Conservation (phyloP, 768 basidiomycete genomes). For the Auriscalpium microsporum region DNA sequence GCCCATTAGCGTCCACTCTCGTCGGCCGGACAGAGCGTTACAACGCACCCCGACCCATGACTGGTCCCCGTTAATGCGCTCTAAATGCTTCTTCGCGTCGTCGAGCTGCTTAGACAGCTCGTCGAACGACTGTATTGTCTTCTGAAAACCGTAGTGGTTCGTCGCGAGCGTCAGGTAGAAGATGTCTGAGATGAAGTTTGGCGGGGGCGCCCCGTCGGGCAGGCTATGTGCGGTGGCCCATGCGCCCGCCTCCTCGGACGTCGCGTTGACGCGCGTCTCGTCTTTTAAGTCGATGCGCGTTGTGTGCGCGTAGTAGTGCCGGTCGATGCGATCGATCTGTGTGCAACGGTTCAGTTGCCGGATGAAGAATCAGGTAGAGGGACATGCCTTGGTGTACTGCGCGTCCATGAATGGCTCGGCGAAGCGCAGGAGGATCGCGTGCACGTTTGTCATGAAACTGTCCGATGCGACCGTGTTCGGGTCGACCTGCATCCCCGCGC, state of each 20-base stretch:
- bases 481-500: slow-evolving; percentile 93
- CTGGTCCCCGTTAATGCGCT: slow-evolving; percentile 64
- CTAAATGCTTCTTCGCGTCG: slow-evolving; percentile 69
- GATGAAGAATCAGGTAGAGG: background rate
- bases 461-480: slow-evolving; percentile 80
- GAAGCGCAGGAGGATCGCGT: slow-evolving; percentile 73
- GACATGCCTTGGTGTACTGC: slow-evolving; percentile 69
- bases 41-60: slow-evolving; percentile 73
- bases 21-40: background rate
- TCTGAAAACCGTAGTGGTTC: slow-evolving; percentile 83
- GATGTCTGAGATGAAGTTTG: slow-evolving; percentile 92
- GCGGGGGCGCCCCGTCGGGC: slow-evolving; percentile 45
- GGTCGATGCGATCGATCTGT: slow-evolving; percentile 88
- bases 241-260: slow-evolving; percentile 72
- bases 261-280: slow-evolving; percentile 91
- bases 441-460: slow-evolving; percentile 87
- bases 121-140: slow-evolving; percentile 68
- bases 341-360: background rate
- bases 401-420: slow-evolving; percentile 95
- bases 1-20: background rate
- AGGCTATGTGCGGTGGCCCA: slow-evolving; percentile 53
- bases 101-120: slow-evolving; percentile 68
- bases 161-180: slow-evolving; percentile 85
- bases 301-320: slow-evolving; percentile 68
- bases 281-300: slow-evolving; percentile 70